Conservation (phyloP, 176 grass and related monocot genomes). For the Avena atlantica region DNA sequence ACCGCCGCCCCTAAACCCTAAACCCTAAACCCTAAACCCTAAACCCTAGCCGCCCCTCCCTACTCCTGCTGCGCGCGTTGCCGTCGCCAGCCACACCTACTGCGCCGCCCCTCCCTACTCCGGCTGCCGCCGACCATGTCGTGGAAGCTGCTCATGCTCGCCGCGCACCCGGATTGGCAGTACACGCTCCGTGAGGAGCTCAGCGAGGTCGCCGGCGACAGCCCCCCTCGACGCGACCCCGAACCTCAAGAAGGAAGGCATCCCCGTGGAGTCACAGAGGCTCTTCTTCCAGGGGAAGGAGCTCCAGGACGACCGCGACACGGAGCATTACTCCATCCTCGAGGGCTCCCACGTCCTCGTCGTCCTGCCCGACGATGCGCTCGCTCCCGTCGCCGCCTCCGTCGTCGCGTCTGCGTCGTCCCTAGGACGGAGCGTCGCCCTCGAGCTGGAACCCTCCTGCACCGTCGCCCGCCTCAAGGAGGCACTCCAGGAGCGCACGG, state of each 20-base stretch:
- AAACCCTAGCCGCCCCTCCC: no score
- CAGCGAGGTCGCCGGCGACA: no score
- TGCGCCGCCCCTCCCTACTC: no score
- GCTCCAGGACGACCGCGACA: constrained; percentile 38
- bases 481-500: constrained; percentile 37
- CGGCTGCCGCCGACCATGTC: no score
- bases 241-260: background rate
- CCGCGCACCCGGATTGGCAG: no score
- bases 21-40: no score
- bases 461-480: constrained; percentile 50
- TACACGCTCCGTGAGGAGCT: no score
- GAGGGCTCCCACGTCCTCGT: constrained; percentile 51
- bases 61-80: no score
- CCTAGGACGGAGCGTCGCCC: constrained; percentile 5
- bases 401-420: constrained; percentile 25
- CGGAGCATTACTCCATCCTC: constrained; percentile 45
- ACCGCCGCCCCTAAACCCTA: no score
- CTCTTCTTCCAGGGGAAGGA: constrained; percentile 30
- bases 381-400: background rate
- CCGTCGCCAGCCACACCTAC: no score
- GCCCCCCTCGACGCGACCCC: no score
- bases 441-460: constrained; percentile 32
- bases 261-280: constrained; percentile 12
- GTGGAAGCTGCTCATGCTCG: no score
- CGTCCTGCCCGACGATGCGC: constrained; percentile 7